phyloP scores from a whole-genome alignment of 225 moss, liverwort and hornwort genomes.

The Climacium dendroides region DNA sequence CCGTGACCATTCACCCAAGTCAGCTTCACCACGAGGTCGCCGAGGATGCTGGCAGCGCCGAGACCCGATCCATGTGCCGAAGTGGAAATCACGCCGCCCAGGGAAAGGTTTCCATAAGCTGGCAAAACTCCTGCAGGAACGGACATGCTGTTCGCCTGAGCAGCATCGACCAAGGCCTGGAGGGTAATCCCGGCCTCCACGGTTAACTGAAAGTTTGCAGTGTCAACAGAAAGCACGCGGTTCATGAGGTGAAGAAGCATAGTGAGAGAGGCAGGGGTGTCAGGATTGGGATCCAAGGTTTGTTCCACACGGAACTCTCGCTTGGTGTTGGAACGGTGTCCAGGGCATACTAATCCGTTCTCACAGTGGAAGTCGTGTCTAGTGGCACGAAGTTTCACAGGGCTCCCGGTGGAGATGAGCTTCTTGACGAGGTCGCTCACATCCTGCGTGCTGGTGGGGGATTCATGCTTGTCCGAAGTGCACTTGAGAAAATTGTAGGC shows the following conservation, averaged over 20 bases:
- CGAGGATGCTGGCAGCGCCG: neutral
- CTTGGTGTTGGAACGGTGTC: slow-evolving; percentile 7
- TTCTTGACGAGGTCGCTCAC: slow-evolving; percentile 15
- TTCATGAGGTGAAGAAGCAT: slow-evolving; percentile 11
- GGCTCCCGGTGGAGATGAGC: neutral
- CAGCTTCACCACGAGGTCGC: neutral
- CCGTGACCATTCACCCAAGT: slow-evolving; percentile 6
- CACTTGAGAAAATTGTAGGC: slow-evolving; percentile 28
- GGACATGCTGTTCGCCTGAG: slow-evolving; percentile 5
- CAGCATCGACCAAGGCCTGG: slow-evolving; percentile 2
- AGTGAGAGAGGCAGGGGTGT: neutral
- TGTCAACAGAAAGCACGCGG: neutral
- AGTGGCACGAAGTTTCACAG: neutral
- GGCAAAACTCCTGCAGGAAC: neutral
- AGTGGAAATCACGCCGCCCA: slow-evolving; percentile 14
- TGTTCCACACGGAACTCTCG: neutral
- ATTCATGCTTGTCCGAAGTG: slow-evolving; percentile 10
- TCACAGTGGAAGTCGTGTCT: neutral
- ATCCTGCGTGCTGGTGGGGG: slow-evolving; percentile 17
- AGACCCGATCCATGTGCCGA: slow-evolving; percentile 9
- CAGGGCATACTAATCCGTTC: slow-evolving; percentile 1
- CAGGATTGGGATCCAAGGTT: neutral
- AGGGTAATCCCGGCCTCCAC: slow-evolving; percentile 2
- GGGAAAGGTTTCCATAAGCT: slow-evolving; percentile 2
- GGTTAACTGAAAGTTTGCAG: neutral